Evolutionary conservation across 352 stramenopile species (phyloP).

Genomic region (Globisporangium uncinulatum): DNA sequence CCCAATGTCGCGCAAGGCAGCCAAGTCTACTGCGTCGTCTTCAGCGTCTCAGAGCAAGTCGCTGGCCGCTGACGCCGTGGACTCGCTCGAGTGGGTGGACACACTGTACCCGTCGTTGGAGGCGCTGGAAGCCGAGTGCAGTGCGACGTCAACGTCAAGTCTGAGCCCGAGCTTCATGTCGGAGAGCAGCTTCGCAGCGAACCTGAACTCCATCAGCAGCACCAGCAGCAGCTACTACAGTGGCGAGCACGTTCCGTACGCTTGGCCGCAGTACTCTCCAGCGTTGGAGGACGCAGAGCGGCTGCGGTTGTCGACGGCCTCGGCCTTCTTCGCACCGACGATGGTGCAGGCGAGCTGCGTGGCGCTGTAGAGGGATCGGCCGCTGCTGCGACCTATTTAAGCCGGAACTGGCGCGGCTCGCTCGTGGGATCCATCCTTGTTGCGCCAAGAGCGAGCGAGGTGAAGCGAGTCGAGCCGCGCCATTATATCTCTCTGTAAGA

Average conservation of each 20-base stretch:
- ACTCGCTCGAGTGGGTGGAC: slow-evolving; percentile 53
- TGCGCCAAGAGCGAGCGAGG: background rate
- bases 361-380: slow-evolving; percentile 1
- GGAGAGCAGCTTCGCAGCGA: background rate
- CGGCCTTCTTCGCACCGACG: slow-evolving; percentile 10
- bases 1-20: background rate
- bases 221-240: slow-evolving; percentile 3
- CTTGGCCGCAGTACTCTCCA: slow-evolving; percentile 10
- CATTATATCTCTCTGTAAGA: slow-evolving; percentile 1
- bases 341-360: slow-evolving; percentile 12
- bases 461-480: background rate
- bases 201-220: background rate
- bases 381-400: slow-evolving; percentile 2
- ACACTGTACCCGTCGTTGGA: slow-evolving; percentile 60
- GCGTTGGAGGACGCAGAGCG: background rate
- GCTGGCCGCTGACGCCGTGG: background rate
- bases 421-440: background rate
- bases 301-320: slow-evolving; percentile 1
- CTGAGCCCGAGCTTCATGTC: slow-evolving; percentile 1
- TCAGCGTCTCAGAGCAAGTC: too few species aligned
- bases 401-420: background rate
- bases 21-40: background rate
- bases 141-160: background rate
- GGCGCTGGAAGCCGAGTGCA: slow-evolving; percentile 15
- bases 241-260: slow-evolving; percentile 6